Base-by-base conservation (phyloP, 148 eudicot genomes). In the Cornus florida region DNA sequence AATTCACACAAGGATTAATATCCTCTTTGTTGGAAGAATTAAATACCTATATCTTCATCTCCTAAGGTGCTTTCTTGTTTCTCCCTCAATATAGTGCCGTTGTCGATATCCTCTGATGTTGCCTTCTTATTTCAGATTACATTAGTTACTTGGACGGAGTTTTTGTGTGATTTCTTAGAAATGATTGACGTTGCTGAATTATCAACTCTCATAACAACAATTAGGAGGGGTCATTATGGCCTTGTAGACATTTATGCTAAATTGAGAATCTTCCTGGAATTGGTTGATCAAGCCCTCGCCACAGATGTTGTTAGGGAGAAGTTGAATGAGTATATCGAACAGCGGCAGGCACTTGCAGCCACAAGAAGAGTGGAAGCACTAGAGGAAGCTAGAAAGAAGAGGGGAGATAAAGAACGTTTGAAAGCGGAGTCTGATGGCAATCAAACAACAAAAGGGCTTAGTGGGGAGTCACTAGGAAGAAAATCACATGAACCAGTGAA, bases 221-320 rank as follows among this genome's bases (percentile, higher is more conserved):
- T 96, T 72, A 92, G 84, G 82, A 87, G 98, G 71, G 99, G 99
- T 20, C 97, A 92, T 82, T 96, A 94, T 82, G 92, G 97, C 66
- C 91, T 93, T 43, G 77, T 96, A 65, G 94, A 96, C 22, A 81
- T 87, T 77, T 82, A 82, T 72, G 81, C 84, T 65, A 96, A 96
- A 87, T 56, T 96, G 82, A 85, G 82, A 66, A 96, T 96, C 78
- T 86, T 92, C 33, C 81, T 78, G 65, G 91, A 90, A 78, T 84
- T 93, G 84, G 89, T 96, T 80, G 81, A 78, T 73, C 90, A 85
- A 68, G 94, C 77, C 41, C 81, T 90, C 70, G 86, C 82, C 68
- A 85, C 97, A 38, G 76, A 87, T 72, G 70, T 88, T 57, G 66
- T 90, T 38, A 91, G 91, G 87, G 89, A 86, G 83, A 93, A 86